Percentiles rank a stretch among this genome's conserved stretches.
Evolutionary conservation across 1,284 basidiomycete genomes (phyloP).

Genomic region (Marasmius sp.): DNA sequence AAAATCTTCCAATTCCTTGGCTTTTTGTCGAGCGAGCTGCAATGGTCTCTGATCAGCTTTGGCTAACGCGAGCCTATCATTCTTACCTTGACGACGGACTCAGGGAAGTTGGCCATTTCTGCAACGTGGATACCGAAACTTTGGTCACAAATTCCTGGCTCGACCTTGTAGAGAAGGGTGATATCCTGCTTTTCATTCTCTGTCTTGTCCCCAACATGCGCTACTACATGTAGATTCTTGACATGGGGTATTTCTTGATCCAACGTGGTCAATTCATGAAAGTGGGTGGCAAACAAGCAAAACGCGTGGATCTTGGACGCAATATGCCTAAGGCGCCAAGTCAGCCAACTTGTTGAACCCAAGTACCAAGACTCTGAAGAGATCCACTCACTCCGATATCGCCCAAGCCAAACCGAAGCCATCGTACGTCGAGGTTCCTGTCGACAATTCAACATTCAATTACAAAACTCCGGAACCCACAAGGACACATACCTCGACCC

Average conservation of each 20-base stretch:
- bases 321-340: constrained; percentile 71
- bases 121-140: constrained; percentile 99
- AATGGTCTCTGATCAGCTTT: not conserved
- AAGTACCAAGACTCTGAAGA: not conserved
- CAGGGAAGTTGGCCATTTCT: constrained; percentile 93
- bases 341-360: not conserved
- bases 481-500: constrained; percentile 67
- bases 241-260: constrained; percentile 87
- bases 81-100: constrained; percentile 84
- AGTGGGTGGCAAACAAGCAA: constrained; percentile 97
- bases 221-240: constrained; percentile 94
- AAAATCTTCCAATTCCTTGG: constrained; percentile 96
- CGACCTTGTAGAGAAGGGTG: constrained; percentile 93
- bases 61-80: not conserved
- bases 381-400: constrained; percentile 81
- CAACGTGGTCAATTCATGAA: constrained; percentile 94
- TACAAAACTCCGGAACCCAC: not conserved
- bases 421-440: constrained; percentile 96
- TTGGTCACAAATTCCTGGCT: constrained; percentile 93
- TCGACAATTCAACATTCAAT: constrained; percentile 3
- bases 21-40: constrained; percentile 91
- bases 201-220: constrained; percentile 76
- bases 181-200: constrained; percentile 79
- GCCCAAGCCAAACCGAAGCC: constrained; percentile 99
- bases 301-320: constrained; percentile 90